Base-by-base conservation (phyloP, 768 basidiomycete genomes). In the Imleria badia region DNA sequence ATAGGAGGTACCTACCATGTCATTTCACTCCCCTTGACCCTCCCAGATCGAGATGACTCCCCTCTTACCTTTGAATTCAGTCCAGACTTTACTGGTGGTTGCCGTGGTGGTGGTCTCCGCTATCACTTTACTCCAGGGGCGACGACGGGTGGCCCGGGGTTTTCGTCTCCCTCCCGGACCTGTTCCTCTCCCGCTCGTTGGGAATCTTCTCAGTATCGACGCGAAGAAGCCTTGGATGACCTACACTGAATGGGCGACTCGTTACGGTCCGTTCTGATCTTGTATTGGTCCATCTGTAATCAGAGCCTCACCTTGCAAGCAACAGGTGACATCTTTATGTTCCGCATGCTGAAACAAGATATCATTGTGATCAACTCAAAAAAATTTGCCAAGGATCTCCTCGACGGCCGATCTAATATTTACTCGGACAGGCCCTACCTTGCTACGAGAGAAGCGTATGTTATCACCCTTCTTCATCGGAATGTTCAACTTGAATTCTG, bases 391-490 rank as follows among this genome's bases (percentile, higher is more conserved):
- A 56, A 54, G 23, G 70, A 69, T 0, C 57, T 72, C 8, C 51
- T 72, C 14, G 71, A 72, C 1, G 59, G 52, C 12, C 57, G 70
- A 14, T 68, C 66, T 0, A 22, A 31, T 22, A 58, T 64, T 34
- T 71, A 71, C 40, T 69, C 71, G 8, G 69, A 72, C 38, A 64
- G 62, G 30, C 54, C 65, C 9, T 30, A 52, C 19, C 14, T 61
- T 11, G 56, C 62, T 22, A 54, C 60, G 5, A 52, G 20, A 31
- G 59, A 56, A 23, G 54, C 51, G 65, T 66, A 13, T 13, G 59
- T 54, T 12, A 11, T 19, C 12, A 5, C n/a, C 13, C 13, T 10
- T 38, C 38, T 15, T 44, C 20, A 9, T 41, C 11, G 2, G 7
- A 13, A 19, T 26, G 23, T 26, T 22, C 33, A 1, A 45, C 7